Percentiles rank a stretch among this genome's conserved stretches.
phyloP scores from a whole-genome alignment of 768 basidiomycete species.

The Kwoniella sp. region DNA sequence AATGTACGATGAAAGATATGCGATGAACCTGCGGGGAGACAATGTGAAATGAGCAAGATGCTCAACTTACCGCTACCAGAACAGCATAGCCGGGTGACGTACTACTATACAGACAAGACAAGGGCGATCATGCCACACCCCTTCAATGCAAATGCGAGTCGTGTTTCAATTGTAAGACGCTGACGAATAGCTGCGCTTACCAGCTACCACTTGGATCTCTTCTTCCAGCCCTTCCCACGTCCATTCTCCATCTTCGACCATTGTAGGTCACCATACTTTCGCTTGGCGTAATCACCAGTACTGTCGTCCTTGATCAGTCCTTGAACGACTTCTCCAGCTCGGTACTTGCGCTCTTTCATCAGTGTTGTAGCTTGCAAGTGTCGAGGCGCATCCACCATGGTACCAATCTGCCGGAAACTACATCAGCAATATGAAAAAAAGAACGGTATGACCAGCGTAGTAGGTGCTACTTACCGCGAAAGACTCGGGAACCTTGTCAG shows the following conservation, averaged over 20 bases:
- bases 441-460: background rate
- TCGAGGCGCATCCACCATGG: conserved; percentile 47
- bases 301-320: conserved; percentile 41
- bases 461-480: conserved; percentile 48
- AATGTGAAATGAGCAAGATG: background rate
- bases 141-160: background rate
- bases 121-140: background rate
- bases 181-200: background rate
- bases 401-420: conserved; percentile 45
- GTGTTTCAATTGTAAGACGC: background rate
- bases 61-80: background rate
- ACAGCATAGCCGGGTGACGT: background rate
- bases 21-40: conserved; percentile 8
- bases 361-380: conserved; percentile 49
- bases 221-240: conserved; percentile 54
- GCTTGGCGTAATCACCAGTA: conserved; percentile 50
- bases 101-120: conserved; percentile 17
- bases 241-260: conserved; percentile 53
- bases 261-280: conserved; percentile 54
- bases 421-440: conserved; percentile 7
- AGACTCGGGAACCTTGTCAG: conserved; percentile 46
- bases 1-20: conserved; percentile 6
- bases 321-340: conserved; percentile 49
- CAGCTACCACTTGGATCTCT: conserved; percentile 49
- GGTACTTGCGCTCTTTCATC: conserved; percentile 40